Base-by-base conservation (phyloP, 2,329 filamentous ascomycete species). In the Neofusicoccum sp. region DNA sequence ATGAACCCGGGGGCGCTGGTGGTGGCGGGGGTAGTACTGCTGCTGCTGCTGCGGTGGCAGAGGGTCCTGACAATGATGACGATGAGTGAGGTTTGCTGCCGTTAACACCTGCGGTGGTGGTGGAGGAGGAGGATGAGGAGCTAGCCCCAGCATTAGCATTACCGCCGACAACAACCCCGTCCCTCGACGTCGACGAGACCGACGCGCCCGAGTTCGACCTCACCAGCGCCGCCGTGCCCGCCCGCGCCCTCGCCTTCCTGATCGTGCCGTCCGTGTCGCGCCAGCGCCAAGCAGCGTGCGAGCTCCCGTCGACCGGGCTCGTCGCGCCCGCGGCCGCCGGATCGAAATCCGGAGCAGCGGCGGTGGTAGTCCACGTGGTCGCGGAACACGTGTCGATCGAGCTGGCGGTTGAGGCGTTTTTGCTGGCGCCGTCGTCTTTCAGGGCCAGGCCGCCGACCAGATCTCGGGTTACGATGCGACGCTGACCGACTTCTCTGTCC, bases 361-460 rank as follows among this genome's bases (percentile, higher is more conserved):
- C 22, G 22, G 22, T 22, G 2, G 22, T 22, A 61, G 31, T 70
- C 71, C 9, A 16, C 2, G 36, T 14, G 31, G 28, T 29, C 12
- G 58, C 29, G 2, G 48, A 52, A 1, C 37, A 28, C 1, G 36
- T 22, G 12, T 34, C 45, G 6, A 34, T 33, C 4, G 33, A 28
- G 3, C 33, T 14, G 4, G 49, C 33, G 6, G n/a, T 14, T 4
- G 39, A 41, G 16, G 52, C n/a, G 6, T 31, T 28, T 3, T 37
- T 22, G 8, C 34, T 28, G 44, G 81, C 79, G 3, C 83, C 76
- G 54, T 88, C 86, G 29, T 89, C 83, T 45, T 86, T 85, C 28
- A 96, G 78, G 28, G 87, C 84, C 62, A 84, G 82, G 0, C 94
- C 94, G 12, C 94, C 94, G 0, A 97, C 91, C 0, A 93, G 77